phyloP scores from a whole-genome alignment of 495 filamentous ascomycete species.

The Paragyromitra xinjiangensis region DNA sequence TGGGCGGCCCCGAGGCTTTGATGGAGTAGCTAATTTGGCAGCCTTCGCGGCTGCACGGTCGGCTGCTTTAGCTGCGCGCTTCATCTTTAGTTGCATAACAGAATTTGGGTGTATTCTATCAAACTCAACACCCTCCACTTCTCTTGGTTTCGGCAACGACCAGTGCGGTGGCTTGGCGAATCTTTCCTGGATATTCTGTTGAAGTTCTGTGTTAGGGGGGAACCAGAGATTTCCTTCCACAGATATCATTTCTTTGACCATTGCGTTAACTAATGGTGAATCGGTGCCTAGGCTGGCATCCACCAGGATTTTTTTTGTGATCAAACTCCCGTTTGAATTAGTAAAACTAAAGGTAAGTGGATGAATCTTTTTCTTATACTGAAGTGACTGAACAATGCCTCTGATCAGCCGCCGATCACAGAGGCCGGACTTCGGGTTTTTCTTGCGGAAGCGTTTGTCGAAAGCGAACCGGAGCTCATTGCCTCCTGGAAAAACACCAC shows the following conservation, averaged over 20 bases:
- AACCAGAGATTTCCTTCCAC: conserved; percentile 60
- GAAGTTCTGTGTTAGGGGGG: conserved; percentile 59
- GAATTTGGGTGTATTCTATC: conserved; percentile 56
- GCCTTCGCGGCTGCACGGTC: conserved; percentile 49
- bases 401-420: conserved; percentile 56
- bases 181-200: conserved; percentile 48
- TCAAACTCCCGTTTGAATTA: conserved; percentile 64
- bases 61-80: conserved; percentile 50
- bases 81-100: conserved; percentile 54
- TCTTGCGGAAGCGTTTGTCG: conserved; percentile 55
- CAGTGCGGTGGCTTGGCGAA: conserved; percentile 54
- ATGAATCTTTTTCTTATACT: conserved; percentile 67
- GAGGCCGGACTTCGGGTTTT: conserved; percentile 56
- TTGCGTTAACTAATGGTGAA: conserved; percentile 63
- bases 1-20: conserved; percentile 49
- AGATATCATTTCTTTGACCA: conserved; percentile 66
- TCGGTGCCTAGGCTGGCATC: conserved; percentile 63
- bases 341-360: conserved; percentile 72
- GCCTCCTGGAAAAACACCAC: conserved; percentile 78
- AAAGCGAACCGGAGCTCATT: conserved; percentile 78
- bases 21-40: conserved; percentile 46
- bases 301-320: conserved; percentile 67
- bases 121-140: conserved; percentile 55
- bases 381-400: conserved; percentile 68
- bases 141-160: conserved; percentile 52